Evolutionary conservation across 805 yeast species (phyloP).

Genomic region (Yarrowia yakushimensis): DNA sequence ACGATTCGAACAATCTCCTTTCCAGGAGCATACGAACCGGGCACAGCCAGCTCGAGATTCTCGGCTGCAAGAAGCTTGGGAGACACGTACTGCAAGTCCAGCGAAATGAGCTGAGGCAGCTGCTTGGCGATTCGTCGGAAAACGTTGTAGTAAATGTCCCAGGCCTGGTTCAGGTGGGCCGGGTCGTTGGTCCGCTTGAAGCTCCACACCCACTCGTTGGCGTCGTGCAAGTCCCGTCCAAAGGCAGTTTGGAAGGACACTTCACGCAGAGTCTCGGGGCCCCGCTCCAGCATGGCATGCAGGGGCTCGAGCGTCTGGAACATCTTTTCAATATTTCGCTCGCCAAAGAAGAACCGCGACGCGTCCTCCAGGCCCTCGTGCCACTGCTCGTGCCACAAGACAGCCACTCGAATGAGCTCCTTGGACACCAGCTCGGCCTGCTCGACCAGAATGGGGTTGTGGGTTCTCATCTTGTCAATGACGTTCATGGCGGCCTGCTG

Average conservation of each 20-base stretch:
- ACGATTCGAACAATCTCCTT: conserved; percentile 69
- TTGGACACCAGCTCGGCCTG: conserved; percentile 93
- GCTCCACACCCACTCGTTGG: conserved; percentile 87
- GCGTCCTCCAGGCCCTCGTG: conserved; percentile 97
- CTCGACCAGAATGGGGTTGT: conserved; percentile 77
- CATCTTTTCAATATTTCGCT: conserved; percentile 93
- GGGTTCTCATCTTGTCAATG: conserved; percentile 86
- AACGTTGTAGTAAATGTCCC: conserved; percentile 94
- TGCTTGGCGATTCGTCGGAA: conserved; percentile 88
- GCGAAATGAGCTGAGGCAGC: conserved; percentile 76
- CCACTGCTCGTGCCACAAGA: conserved; percentile 97
- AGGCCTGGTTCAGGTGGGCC: conserved; percentile 89
- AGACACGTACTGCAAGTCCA: conserved; percentile 90
- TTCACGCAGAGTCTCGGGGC: conserved; percentile 91
- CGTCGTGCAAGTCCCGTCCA: conserved; percentile 89
- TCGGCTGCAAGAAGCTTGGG: conserved; percentile 78
- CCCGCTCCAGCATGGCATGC: conserved; percentile 72
- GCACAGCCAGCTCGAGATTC: conserved; percentile 83
- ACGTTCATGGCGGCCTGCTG: conserved; percentile 89
- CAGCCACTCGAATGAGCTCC: conserved; percentile 91
- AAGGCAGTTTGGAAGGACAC: conserved; percentile 88
- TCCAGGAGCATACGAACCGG: conserved; percentile 89
- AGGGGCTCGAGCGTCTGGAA: conserved; percentile 84
- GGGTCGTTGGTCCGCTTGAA: conserved; percentile 81
- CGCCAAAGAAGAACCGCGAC: conserved; percentile 87